Percentiles rank a stretch among this genome's conserved stretches.
These are phyloP conservation scores for Syzygium oleosum DNA, from an alignment of 345 rosid species.

Conservation along the genomic window DNA sequence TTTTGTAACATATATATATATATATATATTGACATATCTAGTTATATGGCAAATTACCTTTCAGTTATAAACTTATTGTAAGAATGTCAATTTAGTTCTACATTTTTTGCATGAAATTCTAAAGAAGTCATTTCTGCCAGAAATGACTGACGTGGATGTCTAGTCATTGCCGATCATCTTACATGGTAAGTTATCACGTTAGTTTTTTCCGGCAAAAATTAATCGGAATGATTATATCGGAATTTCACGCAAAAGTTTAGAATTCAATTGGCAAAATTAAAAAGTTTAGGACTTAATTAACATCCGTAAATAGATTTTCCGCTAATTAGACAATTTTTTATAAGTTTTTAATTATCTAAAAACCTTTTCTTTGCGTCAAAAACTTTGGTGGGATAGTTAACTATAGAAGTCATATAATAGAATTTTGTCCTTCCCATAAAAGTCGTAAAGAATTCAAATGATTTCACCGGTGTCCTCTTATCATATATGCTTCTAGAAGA, in stretches of 20 bases:
- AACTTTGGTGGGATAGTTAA: background rate
- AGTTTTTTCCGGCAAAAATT: background rate
- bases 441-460: background rate
- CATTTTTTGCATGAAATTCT: background rate
- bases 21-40: too few species aligned
- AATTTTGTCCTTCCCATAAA: background rate
- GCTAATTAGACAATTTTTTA: background rate
- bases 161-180: accelerated
- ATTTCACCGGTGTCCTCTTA: background rate
- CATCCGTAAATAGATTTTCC: background rate
- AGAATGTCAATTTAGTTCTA: accelerated
- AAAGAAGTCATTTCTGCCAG: background rate
- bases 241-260: accelerated
- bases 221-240: background rate
- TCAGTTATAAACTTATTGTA: accelerated
- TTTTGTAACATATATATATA: too few species aligned
- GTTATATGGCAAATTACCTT: background rate
- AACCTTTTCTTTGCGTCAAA: background rate
- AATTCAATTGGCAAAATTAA: accelerated
- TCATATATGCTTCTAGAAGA: background rate
- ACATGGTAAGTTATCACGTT: background rate
- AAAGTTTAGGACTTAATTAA: accelerated
- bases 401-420: background rate
- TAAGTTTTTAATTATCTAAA: background rate
- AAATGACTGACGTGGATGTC: background rate